Conservation (phyloP, 2,329 filamentous ascomycete species). For the Xylaria sp. region DNA sequence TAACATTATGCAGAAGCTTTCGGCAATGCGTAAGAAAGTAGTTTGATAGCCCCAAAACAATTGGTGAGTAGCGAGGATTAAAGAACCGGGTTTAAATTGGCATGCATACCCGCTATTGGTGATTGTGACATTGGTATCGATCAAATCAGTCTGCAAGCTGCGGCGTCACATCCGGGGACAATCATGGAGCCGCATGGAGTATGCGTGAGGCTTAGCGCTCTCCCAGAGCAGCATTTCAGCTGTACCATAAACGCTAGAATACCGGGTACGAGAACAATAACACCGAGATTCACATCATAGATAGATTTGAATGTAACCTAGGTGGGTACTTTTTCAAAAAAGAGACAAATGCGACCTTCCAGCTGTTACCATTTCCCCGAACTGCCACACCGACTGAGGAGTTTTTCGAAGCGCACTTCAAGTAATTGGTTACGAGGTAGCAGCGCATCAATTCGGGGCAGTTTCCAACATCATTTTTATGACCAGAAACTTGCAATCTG, state of each 20-base stretch:
- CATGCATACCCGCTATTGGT: too few species aligned
- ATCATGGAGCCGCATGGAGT: background rate
- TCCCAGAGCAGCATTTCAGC: background rate
- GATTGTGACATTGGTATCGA: too few species aligned
- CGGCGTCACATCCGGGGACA: background rate
- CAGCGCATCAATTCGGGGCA: background rate
- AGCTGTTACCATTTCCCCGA: background rate
- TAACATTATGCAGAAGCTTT: too few species aligned
- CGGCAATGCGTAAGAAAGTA: too few species aligned
- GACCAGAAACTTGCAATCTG: background rate
- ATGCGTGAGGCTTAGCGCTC: background rate
- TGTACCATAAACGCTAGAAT: background rate
- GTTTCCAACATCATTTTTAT: too few species aligned
- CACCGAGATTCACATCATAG: background rate
- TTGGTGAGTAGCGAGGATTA: too few species aligned
- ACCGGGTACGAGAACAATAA: background rate
- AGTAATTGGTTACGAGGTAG: background rate
- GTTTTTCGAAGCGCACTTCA: background rate
- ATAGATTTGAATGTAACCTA: background rate
- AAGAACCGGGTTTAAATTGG: too few species aligned
- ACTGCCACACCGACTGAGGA: too few species aligned
- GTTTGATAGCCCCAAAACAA: too few species aligned
- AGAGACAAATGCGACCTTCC: background rate
- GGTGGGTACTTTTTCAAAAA: too few species aligned
- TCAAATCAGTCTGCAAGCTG: too few species aligned